phyloP scores from a whole-genome alignment of 2,329 filamentous ascomycete genomes.

The Xylariaceae sp. region DNA sequence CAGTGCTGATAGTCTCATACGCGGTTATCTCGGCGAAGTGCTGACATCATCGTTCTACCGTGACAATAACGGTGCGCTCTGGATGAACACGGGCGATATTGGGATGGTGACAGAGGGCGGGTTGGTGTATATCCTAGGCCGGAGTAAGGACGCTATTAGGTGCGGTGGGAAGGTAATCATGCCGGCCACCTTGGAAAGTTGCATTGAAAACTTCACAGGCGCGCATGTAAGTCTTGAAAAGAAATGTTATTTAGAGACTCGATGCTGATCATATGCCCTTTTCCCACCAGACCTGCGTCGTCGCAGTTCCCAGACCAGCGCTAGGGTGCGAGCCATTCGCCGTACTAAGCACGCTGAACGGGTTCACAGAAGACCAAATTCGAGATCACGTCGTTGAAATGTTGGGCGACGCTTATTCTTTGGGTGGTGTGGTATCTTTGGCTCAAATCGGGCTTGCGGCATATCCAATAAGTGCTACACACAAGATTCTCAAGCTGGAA shows the following conservation, averaged over 20 bases:
- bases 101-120: conserved; percentile 10
- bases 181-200: conserved; percentile 19
- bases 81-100: conserved; percentile 22
- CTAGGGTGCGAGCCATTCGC: conserved; percentile 8
- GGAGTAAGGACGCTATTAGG: conserved; percentile 7
- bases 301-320: conserved; percentile 2
- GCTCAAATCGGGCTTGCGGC: conserved; percentile 13
- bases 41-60: background rate
- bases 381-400: conserved; percentile 6
- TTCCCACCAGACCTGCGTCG: background rate
- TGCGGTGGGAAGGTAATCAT: conserved; percentile 13
- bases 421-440: conserved; percentile 14
- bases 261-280: background rate
- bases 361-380: background rate
- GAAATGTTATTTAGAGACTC: no score
- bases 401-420: conserved; percentile 9
- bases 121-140: conserved; percentile 19
- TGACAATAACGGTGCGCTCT: conserved; percentile 1
- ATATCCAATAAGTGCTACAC: conserved; percentile 14
- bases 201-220: conserved; percentile 15
- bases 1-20: conserved; percentile 3
- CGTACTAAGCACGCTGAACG: conserved; percentile 1
- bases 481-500: conserved; percentile 21
- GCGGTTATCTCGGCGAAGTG: background rate
- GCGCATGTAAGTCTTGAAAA: conserved; percentile 10